phyloP scores from a whole-genome alignment of 2,329 filamentous ascomycete species.

The Alternaria sp. region DNA sequence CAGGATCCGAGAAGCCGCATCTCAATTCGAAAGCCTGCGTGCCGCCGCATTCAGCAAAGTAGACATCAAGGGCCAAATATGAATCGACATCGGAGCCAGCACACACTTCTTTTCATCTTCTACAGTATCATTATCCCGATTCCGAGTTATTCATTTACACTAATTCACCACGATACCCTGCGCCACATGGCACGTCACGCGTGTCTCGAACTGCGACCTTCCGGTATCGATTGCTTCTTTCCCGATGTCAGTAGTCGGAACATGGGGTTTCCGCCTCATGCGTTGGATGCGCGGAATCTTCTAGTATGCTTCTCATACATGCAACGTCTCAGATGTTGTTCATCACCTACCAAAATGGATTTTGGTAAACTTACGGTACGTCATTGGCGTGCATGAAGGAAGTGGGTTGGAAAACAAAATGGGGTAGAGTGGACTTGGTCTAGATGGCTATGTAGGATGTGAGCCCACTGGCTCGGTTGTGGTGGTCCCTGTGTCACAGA shows the following conservation, averaged over 20 bases:
- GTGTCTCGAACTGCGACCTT: slow-evolving; percentile 30
- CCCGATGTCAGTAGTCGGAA: slow-evolving; percentile 36
- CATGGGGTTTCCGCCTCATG: slow-evolving; percentile 41
- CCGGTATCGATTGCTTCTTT: slow-evolving; percentile 33
- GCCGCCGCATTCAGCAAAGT: slow-evolving; percentile 79
- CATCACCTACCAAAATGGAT: slow-evolving; percentile 13
- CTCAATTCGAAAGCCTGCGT: slow-evolving; percentile 76
- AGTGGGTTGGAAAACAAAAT: slow-evolving; percentile 21
- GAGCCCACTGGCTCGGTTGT: slow-evolving; percentile 16
- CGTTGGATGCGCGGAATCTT: slow-evolving; percentile 37
- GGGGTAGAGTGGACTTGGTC: slow-evolving; percentile 7
- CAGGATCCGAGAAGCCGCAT: slow-evolving; percentile 67
- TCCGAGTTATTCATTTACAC: slow-evolving; percentile 18
- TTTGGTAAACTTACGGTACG: slow-evolving; percentile 24
- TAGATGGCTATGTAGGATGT: slow-evolving; percentile 9
- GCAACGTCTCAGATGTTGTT: slow-evolving; percentile 33
- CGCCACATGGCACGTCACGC: slow-evolving; percentile 32
- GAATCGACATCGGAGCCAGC: slow-evolving; percentile 51
- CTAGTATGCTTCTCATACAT: slow-evolving; percentile 37
- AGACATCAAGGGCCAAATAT: slow-evolving; percentile 98
- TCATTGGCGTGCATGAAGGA: slow-evolving; percentile 19
- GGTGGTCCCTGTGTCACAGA: slow-evolving; percentile 28
- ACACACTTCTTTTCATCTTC: slow-evolving; percentile 8
- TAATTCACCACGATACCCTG: slow-evolving; percentile 29
- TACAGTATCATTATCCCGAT: slow-evolving; percentile 7